Evolutionary conservation across 371 early-diverging fungal species (phyloP).

Genomic region (Mortierella sp.): DNA sequence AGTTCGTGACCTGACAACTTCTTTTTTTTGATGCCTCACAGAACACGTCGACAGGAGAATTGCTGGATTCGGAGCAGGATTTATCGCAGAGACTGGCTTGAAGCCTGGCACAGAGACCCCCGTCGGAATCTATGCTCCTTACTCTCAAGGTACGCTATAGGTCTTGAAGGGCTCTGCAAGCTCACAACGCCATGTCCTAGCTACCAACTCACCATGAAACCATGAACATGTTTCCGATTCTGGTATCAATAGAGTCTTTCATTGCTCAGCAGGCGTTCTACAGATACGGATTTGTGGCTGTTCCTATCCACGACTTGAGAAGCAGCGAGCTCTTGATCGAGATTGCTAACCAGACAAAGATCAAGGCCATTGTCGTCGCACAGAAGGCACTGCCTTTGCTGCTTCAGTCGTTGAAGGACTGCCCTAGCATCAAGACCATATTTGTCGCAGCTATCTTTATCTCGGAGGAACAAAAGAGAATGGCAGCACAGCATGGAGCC

Average conservation of each 20-base stretch:
- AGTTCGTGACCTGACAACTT: background rate
- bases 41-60: constrained; percentile 41
- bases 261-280: constrained; percentile 56
- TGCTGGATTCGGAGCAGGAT: constrained; percentile 40
- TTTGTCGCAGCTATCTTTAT: constrained; percentile 38
- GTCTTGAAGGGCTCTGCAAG: background rate
- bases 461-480: constrained; percentile 29
- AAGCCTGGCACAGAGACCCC: constrained; percentile 63
- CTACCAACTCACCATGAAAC: background rate
- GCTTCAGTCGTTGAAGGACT: constrained; percentile 37
- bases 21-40: background rate
- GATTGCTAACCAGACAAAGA: constrained; percentile 47
- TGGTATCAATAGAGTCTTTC: constrained; percentile 35
- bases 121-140: constrained; percentile 66
- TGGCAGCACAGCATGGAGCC: constrained; percentile 31
- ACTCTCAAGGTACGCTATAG: constrained; percentile 62
- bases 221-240: background rate
- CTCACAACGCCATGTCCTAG: too few relatives aligned
- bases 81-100: constrained; percentile 50
- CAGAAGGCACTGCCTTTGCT: constrained; percentile 43
- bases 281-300: constrained; percentile 47
- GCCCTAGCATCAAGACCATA: constrained; percentile 40
- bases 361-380: constrained; percentile 46
- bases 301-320: constrained; percentile 51
- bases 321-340: constrained; percentile 45